phyloP scores from a whole-genome alignment of 768 basidiomycete species.

The Crucibulum laeve region DNA sequence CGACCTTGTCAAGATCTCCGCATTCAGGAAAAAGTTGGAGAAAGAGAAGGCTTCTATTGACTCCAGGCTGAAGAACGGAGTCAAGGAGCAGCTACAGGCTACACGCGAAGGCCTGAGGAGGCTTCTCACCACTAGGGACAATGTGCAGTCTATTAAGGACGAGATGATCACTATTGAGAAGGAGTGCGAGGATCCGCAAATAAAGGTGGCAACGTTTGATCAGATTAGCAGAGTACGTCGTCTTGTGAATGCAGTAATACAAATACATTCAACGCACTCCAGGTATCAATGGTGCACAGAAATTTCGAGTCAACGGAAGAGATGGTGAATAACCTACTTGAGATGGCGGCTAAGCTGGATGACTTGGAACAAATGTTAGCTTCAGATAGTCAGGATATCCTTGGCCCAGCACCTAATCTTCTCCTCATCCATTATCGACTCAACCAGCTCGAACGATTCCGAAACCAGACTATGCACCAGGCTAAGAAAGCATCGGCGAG shows the following conservation, averaged over 20 bases:
- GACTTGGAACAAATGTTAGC: constrained; percentile 75
- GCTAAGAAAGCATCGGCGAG: constrained; percentile 77
- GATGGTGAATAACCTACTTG: constrained; percentile 90
- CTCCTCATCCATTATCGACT: constrained; percentile 89
- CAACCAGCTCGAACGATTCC: constrained; percentile 88
- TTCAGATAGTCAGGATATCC: constrained; percentile 68
- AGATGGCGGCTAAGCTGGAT: constrained; percentile 84
- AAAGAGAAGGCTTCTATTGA: constrained; percentile 97
- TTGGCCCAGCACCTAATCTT: constrained; percentile 85
- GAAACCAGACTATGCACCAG: constrained; percentile 92
- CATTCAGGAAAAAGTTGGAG: constrained; percentile 90
- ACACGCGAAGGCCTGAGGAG: constrained; percentile 86
- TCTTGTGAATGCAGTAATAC: not conserved
- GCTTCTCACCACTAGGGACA: constrained; percentile 68
- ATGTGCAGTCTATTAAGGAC: constrained; percentile 80
- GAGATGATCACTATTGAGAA: constrained; percentile 81
- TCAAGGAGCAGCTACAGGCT: constrained; percentile 89
- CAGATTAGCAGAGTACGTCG: constrained; percentile 86
- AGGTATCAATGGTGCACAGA: constrained; percentile 95
- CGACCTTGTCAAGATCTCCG: constrained; percentile 83
- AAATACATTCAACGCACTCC: not conserved
- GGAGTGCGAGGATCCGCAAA: constrained; percentile 70
- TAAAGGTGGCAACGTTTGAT: constrained; percentile 82
- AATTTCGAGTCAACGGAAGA: constrained; percentile 95
- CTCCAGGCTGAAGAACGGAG: constrained; percentile 82